Evolutionary conservation across 805 yeast genomes (phyloP).

Genomic region (Tetrapisispora phaffii): DNA sequence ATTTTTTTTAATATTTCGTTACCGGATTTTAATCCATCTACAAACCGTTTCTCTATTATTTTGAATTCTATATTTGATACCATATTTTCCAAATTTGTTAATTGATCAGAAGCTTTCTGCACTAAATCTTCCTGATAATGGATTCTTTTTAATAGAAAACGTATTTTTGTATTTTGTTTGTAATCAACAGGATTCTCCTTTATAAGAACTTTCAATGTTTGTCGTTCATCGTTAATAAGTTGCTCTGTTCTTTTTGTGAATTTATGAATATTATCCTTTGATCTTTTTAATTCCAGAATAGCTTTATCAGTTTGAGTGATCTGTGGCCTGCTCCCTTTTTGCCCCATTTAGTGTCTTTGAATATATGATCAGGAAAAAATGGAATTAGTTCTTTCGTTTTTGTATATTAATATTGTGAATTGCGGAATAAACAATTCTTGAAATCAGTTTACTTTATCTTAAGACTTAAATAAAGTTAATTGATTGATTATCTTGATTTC

Average conservation of each 20-base stretch:
- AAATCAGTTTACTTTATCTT: too few relatives aligned
- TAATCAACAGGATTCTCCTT: constrained; percentile 35
- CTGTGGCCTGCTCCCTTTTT: constrained; percentile 39
- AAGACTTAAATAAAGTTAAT: too few relatives aligned
- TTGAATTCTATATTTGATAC: constrained; percentile 81
- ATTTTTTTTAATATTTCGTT: constrained; percentile 63
- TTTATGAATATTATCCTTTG: constrained; percentile 73
- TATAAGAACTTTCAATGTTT: constrained; percentile 24
- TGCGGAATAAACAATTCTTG: too few relatives aligned
- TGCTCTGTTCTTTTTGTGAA: constrained; percentile 46
- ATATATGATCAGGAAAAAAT: too few relatives aligned
- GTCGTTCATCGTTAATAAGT: constrained; percentile 52
- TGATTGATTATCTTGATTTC: too few relatives aligned
- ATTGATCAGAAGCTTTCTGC: constrained; percentile 62
- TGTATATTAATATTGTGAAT: too few relatives aligned
- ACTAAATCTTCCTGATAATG: constrained; percentile 76
- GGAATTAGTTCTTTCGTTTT: neutral
- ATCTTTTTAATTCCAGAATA: constrained; percentile 74
- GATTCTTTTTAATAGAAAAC: constrained; percentile 56
- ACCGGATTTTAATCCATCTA: constrained; percentile 74
- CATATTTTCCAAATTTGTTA: constrained; percentile 69
- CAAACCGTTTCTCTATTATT: constrained; percentile 73
- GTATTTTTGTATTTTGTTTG: constrained; percentile 46
- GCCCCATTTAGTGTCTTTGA: constrained; percentile 24
- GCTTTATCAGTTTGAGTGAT: constrained; percentile 83